These are phyloP conservation scores for Solanum lycopersicoides DNA, from an alignment of 257 asterid genomes.

Conservation along the genomic window DNA sequence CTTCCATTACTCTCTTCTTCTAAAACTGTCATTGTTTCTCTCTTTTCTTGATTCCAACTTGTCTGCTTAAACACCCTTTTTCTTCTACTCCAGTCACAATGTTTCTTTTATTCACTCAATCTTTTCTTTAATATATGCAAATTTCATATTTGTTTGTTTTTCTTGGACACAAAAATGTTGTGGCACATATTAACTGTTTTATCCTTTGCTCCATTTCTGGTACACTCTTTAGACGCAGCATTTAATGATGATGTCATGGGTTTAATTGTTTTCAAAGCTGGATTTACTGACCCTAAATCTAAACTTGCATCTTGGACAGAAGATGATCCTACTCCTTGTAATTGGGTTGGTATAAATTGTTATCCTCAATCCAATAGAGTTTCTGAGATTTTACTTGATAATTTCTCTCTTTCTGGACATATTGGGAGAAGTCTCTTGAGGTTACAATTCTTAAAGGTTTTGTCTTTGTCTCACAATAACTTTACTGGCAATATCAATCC, in stretches of 20 bases:
- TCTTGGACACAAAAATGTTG: constrained; percentile 6
- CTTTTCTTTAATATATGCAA: background rate
- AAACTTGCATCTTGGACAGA: constrained; percentile 66
- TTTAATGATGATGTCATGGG: constrained; percentile 86
- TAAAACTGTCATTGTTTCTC: background rate
- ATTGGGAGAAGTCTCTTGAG: constrained; percentile 49
- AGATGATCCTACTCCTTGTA: constrained; percentile 60
- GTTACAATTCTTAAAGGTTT: constrained; percentile 30
- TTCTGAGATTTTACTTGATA: constrained; percentile 45
- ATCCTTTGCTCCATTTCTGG: constrained; percentile 13
- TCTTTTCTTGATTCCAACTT: background rate
- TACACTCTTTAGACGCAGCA: constrained; percentile 37
- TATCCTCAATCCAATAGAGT: constrained; percentile 46
- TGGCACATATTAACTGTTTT: constrained; percentile 14
- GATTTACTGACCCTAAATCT: constrained; percentile 48
- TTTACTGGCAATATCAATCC: constrained; percentile 55
- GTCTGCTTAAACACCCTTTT: too few relatives aligned
- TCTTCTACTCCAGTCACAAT: background rate
- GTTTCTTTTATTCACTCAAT: background rate
- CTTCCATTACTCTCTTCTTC: background rate
- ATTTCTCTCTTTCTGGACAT: constrained; percentile 63
- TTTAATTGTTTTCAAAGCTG: constrained; percentile 66
- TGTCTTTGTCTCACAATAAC: constrained; percentile 55
- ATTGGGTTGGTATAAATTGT: constrained; percentile 66
- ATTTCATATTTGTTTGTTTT: too few relatives aligned